These are phyloP conservation scores for Annulohypoxylon truncatum DNA, from an alignment of 2,329 filamentous ascomycete genomes.

Conservation along the genomic window DNA sequence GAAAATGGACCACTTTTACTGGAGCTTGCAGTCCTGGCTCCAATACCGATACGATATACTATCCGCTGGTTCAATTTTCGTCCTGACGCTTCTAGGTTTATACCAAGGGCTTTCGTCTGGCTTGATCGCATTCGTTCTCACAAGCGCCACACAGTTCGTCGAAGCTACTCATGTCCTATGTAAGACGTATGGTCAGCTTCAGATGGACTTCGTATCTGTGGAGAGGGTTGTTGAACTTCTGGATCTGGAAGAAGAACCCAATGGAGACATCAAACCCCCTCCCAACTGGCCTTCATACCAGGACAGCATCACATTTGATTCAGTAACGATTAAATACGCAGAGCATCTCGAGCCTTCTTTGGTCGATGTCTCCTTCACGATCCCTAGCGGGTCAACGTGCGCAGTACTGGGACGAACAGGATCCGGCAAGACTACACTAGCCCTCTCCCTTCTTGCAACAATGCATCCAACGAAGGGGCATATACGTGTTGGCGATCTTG, in stretches of 20 bases:
- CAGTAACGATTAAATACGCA: conserved; percentile 83
- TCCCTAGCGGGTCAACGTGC: conserved; percentile 72
- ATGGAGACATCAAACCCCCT: conserved; percentile 75
- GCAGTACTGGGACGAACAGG: conserved; percentile 84
- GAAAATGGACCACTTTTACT: conserved; percentile 96
- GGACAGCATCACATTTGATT: conserved; percentile 79
- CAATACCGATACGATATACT: conserved; percentile 80
- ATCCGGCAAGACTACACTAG: conserved; percentile 85
- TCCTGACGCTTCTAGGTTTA: conserved; percentile 79
- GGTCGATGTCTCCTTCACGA: conserved; percentile 74
- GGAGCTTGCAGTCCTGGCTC: conserved; percentile 87
- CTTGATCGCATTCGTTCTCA: conserved; percentile 84
- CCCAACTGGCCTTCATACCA: conserved; percentile 79
- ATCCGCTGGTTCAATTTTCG: conserved; percentile 78
- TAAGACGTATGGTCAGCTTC: conserved; percentile 82
- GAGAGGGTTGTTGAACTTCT: conserved; percentile 87
- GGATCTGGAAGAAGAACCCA: conserved; percentile 79
- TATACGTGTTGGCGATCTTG: conserved; percentile 66
- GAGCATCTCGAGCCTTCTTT: conserved; percentile 80
- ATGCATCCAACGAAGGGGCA: conserved; percentile 62
- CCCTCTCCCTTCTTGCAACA: conserved; percentile 68
- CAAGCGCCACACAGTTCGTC: conserved; percentile 77
- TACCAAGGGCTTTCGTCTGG: conserved; percentile 80
- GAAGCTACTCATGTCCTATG: conserved; percentile 78
- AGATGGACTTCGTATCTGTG: conserved; percentile 92